Percentiles rank a stretch among this genome's conserved stretches.
phyloP scores from a whole-genome alignment of 164 flowering plant genomes.

The Protea cynaroides region DNA sequence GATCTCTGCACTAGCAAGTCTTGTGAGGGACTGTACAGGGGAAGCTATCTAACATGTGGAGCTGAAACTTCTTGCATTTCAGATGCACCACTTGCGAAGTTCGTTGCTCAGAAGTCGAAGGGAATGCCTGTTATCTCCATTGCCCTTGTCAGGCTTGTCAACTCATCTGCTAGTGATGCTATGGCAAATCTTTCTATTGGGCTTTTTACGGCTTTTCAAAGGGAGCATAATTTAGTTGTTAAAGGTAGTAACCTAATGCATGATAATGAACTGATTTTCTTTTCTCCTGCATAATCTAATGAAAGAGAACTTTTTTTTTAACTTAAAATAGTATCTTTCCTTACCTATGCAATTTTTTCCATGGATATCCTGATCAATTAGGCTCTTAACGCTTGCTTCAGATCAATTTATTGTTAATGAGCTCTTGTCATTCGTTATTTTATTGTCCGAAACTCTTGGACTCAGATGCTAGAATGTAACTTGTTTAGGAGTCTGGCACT shows the following conservation, averaged over 20 bases:
- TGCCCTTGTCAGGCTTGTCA: conserved; percentile 47
- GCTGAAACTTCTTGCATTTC: conserved; percentile 10
- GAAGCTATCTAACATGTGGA: background rate
- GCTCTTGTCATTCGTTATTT: background rate
- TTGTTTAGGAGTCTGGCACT: too few species aligned
- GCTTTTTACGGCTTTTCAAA: conserved; percentile 48
- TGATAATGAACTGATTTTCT: background rate
- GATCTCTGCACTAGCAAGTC: background rate
- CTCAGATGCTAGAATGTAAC: too few species aligned
- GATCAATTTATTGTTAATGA: background rate
- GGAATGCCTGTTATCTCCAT: conserved; percentile 76
- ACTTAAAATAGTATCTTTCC: background rate
- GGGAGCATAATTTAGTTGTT: conserved; percentile 22
- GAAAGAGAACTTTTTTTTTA: background rate
- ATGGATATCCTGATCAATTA: background rate
- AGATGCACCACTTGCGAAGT: conserved; percentile 53
- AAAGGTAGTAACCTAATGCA: conserved; percentile 38
- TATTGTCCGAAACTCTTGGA: background rate
- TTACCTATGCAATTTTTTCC: background rate
- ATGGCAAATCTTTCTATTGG: conserved; percentile 52
- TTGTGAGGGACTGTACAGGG: background rate
- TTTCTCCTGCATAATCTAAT: background rate
- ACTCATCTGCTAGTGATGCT: conserved; percentile 56
- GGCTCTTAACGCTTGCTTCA: background rate
- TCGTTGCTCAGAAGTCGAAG: conserved; percentile 75